Base-by-base conservation (phyloP, 306 rosid genomes). In the Acacia crassicarpa region DNA sequence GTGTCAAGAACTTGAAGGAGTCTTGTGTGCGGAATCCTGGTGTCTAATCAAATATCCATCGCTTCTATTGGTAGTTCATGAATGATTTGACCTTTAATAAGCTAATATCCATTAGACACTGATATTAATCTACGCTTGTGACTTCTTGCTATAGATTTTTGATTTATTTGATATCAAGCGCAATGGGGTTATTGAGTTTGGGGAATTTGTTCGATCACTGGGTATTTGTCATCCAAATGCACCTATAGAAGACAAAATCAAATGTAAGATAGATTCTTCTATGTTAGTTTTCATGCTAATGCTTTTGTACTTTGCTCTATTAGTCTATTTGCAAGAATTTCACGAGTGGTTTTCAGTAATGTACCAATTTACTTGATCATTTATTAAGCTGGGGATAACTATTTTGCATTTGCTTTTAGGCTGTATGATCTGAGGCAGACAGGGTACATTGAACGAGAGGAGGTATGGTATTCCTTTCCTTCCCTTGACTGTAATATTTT, bases 171-270 rank as follows among this genome's bases (percentile, higher is more conserved):
- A 94, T 83, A 0, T 87, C 16, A 94, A 94, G 88, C 87, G 77
- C 78, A 94, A 94, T 35, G 98, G 97, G 44, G 95, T 91, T 73
- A 94, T 94, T 59, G 97, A 94, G 61, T 94, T 92, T 16, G 97
- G 94, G 53, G 98, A 92, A 76, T 94, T 94, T 81, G 98, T 94
- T 72, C 86, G 94, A 84, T 91, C 98, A 40, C 71, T 94, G 51
- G 91, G 95, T 54, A 82, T 92, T 72, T 92, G 92, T 87, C 98
- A 94, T 68, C 98, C 98, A 61, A 66, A 88, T 78, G 92, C 94
- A 76, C 75, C 91, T 76, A 74, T 76, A 58, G 98, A 87, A 79
- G 94, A 91, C 74, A 95, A 95, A 87, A 89, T 88, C 72, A 9
- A 81, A 72, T 95, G 98, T 91, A 85, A 83, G 93, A 81, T 79